Base-by-base conservation (phyloP, 164 flowering plant species). In the Stephania cephalantha region DNA sequence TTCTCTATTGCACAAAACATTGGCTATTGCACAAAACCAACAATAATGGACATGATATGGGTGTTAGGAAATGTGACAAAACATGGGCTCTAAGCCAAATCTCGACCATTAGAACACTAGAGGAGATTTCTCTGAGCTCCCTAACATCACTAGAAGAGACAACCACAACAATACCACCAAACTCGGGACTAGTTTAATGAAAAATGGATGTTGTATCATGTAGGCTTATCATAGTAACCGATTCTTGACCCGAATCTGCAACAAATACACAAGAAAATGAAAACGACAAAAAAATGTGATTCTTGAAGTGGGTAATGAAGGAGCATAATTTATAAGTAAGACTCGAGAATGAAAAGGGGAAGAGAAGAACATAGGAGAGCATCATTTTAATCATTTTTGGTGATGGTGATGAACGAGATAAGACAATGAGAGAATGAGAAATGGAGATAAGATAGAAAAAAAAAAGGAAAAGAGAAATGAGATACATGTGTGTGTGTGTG, bases 1-100 rank as follows among this genome's bases (percentile, higher is more conserved):
- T 48, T 71, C 67, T 64, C 55, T 75, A 55, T 78, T 74, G 83
- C 97, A 91, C 25, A 88, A 75, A 67, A 84, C 64, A 78, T 69
- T 70, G 71, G 81, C 73, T 25, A n/a, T n/a, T n/a, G n/a, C n/a
- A n/a, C n/a, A n/a, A n/a, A n/a, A n/a, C 88, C 91, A 18, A 88
- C 94, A 71, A 90, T 85, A 83, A 95, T 86, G 84, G 85, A 82
- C 72, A 86, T 85, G 82, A 91, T 85, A 70, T 85, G 83, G 22
- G 85, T 78, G 13, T 86, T 66, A 8, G 96, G 98, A 84, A 89
- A 77, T 80, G 77, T 25, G 87, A 67, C 6, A 91, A 71, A 78
- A 95, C 91, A 77, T 88, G 79, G 76, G 76, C 75, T 69, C 88
- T 85, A 35, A 93, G 76, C 97, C 97, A 95, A 35, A 52, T 81